Base-by-base conservation (phyloP, 73 alveolate species). In the Blepharisma japonicum region DNA sequence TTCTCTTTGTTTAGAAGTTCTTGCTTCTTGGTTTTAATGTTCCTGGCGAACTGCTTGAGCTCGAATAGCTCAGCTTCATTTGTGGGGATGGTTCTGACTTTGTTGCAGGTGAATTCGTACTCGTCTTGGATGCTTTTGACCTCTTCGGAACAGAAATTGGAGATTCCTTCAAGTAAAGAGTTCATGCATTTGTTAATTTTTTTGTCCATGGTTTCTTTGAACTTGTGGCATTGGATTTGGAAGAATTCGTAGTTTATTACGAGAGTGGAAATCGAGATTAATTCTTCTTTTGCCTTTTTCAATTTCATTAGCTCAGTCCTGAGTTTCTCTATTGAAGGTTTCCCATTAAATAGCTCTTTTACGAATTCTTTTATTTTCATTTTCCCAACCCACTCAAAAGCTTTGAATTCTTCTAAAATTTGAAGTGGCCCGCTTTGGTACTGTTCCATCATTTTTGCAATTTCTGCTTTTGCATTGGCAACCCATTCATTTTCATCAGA, bases 1-100 rank as follows among this genome's bases (percentile, higher is more conserved):
- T 25, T 39, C 5, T 61, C 74, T 61, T 61, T n/a, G 2, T 61
- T 25, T 61, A 14, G 48, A 20, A 88, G 86, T 74, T 88, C 48
- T n/a, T 77, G 81, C 1, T 80, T 90, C 55, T 78, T 80, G 68
- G 72, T 48, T 20, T 90, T 90, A 21, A 90, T 83, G 55, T 85
- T 81, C 68, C 78, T 80, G 5, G 82, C 88, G 74, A 85, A 88
- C 23, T 88, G 86, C 68, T 83, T 85, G 21, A 85, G 81, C 21
- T 80, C 88, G 6, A 88, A 88, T 25, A 88, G 88, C 32, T 85
- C 88, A 21, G 74, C 81, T 56, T 88, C 95, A 77, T 88, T 81
- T 20, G 79, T 81, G 0, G 95, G 95, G 20, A 76, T 86, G 45
- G 77, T 49, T 51, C 25, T 77, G 76, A 88, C 79, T 56, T 74